phyloP scores from a whole-genome alignment of 129 eudicot genomes.

The Escallonia rubra region DNA sequence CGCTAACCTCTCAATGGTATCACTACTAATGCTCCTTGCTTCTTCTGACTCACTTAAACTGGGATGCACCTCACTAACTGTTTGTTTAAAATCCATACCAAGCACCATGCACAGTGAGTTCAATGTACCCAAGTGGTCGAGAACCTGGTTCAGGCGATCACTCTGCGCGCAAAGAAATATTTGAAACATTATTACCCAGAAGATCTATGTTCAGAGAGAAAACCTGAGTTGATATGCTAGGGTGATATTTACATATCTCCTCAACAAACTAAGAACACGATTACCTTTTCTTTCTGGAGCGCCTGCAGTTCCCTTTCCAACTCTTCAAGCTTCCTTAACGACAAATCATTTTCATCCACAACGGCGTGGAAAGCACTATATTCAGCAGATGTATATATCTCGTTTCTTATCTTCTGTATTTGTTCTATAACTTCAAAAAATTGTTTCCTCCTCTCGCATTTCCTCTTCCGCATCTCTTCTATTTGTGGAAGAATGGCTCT shows the following conservation, averaged over 20 bases:
- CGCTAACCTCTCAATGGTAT: slow-evolving; percentile 51
- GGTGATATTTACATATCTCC: too few relatives aligned
- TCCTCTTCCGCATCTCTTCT: slow-evolving; percentile 87
- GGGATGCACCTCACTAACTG: slow-evolving; percentile 59
- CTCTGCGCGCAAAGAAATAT: slow-evolving; percentile 37
- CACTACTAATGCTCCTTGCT: slow-evolving; percentile 46
- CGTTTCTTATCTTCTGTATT: slow-evolving; percentile 55
- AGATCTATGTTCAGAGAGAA: too few relatives aligned
- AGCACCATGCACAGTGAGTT: slow-evolving; percentile 60
- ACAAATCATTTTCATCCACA: slow-evolving; percentile 73
- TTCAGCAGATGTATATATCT: slow-evolving; percentile 36
- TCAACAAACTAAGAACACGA: slow-evolving; percentile 17
- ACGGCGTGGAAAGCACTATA: slow-evolving; percentile 17
- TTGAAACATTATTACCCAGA: neutral
- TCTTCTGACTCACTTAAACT: slow-evolving; percentile 59
- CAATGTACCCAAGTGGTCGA: slow-evolving; percentile 44
- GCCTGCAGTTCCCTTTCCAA: slow-evolving; percentile 62
- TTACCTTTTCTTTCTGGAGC: slow-evolving; percentile 84
- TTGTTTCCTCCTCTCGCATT: slow-evolving; percentile 59
- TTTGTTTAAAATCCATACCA: slow-evolving; percentile 57
- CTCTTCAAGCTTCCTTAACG: slow-evolving; percentile 79
- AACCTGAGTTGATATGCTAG: too few relatives aligned
- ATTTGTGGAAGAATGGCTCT: slow-evolving; percentile 67
- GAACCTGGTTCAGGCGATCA: slow-evolving; percentile 66
- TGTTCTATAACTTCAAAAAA: slow-evolving; percentile 68